A percentile compares a stretch with the other conserved stretches of the same genome.
phyloP scores from a whole-genome alignment of 345 rosid genomes.

The Boechera retrofracta region DNA sequence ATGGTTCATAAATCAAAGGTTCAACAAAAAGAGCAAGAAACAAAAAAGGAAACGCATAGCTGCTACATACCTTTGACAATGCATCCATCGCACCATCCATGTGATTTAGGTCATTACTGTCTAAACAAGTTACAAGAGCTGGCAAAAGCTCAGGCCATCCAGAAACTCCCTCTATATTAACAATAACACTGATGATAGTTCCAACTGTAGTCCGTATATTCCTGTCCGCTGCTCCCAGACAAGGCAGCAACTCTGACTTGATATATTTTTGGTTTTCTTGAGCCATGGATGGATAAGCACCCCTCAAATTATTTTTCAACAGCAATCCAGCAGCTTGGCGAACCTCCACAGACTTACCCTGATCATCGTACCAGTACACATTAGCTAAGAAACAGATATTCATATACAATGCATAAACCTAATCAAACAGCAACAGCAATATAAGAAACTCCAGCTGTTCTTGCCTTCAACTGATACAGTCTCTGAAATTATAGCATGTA shows the following conservation, averaged over 20 bases:
- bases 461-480: background rate
- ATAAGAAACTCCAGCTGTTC: background rate
- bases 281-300: constrained; percentile 66
- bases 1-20: background rate
- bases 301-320: constrained; percentile 83
- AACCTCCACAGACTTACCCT: constrained; percentile 86
- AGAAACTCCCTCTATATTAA: constrained; percentile 68
- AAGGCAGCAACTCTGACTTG: constrained; percentile 81
- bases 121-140: constrained; percentile 82
- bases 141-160: constrained; percentile 93
- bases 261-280: constrained; percentile 69
- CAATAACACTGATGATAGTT: constrained; percentile 77
- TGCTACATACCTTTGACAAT: constrained; percentile 73
- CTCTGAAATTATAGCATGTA: background rate
- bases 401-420: constrained; percentile 1
- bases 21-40: constrained; percentile 3
- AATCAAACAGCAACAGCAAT: constrained; percentile 7
- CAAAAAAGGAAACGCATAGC: constrained; percentile 1
- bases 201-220: constrained; percentile 93
- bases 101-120: constrained; percentile 81
- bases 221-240: constrained; percentile 88
- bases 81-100: constrained; percentile 99
- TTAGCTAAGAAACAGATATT: constrained; percentile 20
- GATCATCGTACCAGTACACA: constrained; percentile 35
- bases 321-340: constrained; percentile 98